These are phyloP conservation scores for Thalassiosira sp. DNA, from an alignment of 352 stramenopile genomes.

Conservation along the genomic window DNA sequence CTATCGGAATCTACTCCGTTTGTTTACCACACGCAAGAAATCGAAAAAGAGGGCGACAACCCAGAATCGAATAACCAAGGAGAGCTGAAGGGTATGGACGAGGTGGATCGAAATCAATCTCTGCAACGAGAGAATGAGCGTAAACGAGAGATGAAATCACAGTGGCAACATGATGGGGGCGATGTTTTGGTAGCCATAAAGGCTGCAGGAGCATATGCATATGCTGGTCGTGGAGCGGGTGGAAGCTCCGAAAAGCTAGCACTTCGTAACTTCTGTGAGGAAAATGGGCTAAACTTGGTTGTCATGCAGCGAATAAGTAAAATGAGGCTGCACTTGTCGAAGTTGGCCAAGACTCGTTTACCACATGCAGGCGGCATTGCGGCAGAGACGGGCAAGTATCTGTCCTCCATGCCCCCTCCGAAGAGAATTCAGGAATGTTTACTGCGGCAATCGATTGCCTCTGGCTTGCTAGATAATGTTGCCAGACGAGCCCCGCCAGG, in stretches of 20 bases:
- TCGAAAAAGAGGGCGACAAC: slow-evolving; percentile 20
- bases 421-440: slow-evolving; percentile 70
- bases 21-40: slow-evolving; percentile 38
- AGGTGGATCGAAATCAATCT: slow-evolving; percentile 62
- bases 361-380: slow-evolving; percentile 62
- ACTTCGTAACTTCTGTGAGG: slow-evolving; percentile 74
- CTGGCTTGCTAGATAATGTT: slow-evolving; percentile 78
- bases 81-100: slow-evolving; percentile 56
- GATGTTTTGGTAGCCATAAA: slow-evolving; percentile 76
- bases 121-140: slow-evolving; percentile 48
- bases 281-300: slow-evolving; percentile 78
- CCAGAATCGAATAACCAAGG: slow-evolving; percentile 36
- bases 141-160: slow-evolving; percentile 46
- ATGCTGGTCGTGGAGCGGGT: slow-evolving; percentile 72
- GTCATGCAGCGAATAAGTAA: slow-evolving; percentile 81
- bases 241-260: slow-evolving; percentile 69
- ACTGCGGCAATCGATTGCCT: slow-evolving; percentile 66
- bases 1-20: slow-evolving; percentile 82
- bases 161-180: slow-evolving; percentile 73
- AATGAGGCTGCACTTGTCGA: slow-evolving; percentile 77
- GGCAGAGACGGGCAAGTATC: slow-evolving; percentile 66
- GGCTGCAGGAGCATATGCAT: slow-evolving; percentile 77
- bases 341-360: slow-evolving; percentile 71
- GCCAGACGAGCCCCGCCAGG: slow-evolving; percentile 70
- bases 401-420: slow-evolving; percentile 74